These are phyloP conservation scores for Candida arabinofermentans DNA, from an alignment of 805 yeast genomes.

Conservation along the genomic window DNA sequence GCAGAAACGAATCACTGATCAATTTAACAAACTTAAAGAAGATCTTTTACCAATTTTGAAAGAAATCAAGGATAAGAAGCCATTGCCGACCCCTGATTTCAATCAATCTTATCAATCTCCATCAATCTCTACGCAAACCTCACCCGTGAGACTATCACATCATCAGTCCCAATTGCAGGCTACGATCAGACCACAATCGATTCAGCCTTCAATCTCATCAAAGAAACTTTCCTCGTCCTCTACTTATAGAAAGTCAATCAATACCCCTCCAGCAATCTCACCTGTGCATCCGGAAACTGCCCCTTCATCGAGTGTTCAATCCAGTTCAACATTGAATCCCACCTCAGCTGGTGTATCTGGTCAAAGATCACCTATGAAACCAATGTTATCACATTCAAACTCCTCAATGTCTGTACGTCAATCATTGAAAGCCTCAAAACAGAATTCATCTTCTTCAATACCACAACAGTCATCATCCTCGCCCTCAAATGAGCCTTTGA, in stretches of 20 bases:
- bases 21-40: constrained; percentile 52
- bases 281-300: constrained; percentile 17
- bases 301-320: neutral
- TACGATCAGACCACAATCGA: constrained; percentile 19
- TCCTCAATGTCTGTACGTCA: constrained; percentile 25
- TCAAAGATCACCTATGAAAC: neutral
- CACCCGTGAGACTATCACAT: constrained; percentile 12
- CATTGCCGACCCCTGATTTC: constrained; percentile 57
- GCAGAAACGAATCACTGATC: constrained; percentile 43
- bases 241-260: constrained; percentile 10
- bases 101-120: constrained; percentile 7
- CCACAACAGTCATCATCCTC: neutral
- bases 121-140: constrained; percentile 6
- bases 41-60: constrained; percentile 64
- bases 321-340: neutral
- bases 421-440: neutral
- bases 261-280: constrained; percentile 17
- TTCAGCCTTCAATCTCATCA: constrained; percentile 5
- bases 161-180: constrained; percentile 23
- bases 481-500: constrained; percentile 58
- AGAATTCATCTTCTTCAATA: neutral
- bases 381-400: constrained; percentile 12
- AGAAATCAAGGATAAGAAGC: constrained; percentile 59
- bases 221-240: constrained; percentile 4
- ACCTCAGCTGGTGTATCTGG: neutral